Percentiles rank a stretch among this genome's conserved stretches.
Evolutionary conservation across 805 yeast species (phyloP).

Genomic region (Lipomyces starkeyi): DNA sequence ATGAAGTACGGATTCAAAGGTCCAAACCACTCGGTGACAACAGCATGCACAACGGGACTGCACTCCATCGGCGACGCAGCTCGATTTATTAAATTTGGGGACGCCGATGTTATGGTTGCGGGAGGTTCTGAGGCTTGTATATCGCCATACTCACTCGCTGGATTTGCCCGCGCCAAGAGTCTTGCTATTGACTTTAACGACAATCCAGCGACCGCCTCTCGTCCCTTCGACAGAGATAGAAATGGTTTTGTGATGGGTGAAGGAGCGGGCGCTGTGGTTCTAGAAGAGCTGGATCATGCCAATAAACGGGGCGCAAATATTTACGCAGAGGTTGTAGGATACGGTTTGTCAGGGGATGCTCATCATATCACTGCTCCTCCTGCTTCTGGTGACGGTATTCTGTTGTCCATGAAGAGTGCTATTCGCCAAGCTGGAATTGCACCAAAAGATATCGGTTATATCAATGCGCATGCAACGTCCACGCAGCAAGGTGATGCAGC

Average conservation of each 20-base stretch:
- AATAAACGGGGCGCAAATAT: slow-evolving; percentile 61
- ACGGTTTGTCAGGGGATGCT: slow-evolving; percentile 92
- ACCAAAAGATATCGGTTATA: slow-evolving; percentile 65
- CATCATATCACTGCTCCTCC: slow-evolving; percentile 92
- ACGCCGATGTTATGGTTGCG: slow-evolving; percentile 85
- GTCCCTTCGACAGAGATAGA: slow-evolving; percentile 84
- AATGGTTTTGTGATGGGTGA: slow-evolving; percentile 93
- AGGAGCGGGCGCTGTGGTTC: slow-evolving; percentile 81
- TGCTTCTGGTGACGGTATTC: slow-evolving; percentile 83
- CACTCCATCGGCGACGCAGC: slow-evolving; percentile 94
- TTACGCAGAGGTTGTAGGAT: slow-evolving; percentile 83
- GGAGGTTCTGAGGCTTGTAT: slow-evolving; percentile 93
- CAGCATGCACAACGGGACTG: slow-evolving; percentile 97
- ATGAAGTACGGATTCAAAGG: slow-evolving; percentile 79
- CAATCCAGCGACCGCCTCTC: slow-evolving; percentile 66
- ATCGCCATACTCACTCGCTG: slow-evolving; percentile 86
- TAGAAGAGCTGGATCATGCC: slow-evolving; percentile 84
- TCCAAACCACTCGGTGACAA: slow-evolving; percentile 84
- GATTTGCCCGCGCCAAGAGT: slow-evolving; percentile 88
- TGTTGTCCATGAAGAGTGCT: slow-evolving; percentile 80
- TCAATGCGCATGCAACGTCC: slow-evolving; percentile 97
- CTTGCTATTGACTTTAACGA: slow-evolving; percentile 69
- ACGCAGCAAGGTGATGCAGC: slow-evolving; percentile 88
- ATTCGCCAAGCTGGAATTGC: slow-evolving; percentile 56
- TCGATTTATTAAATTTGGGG: slow-evolving; percentile 76